These are phyloP conservation scores for Corylus avellana DNA, from an alignment of 306 rosid species.

Conservation along the genomic window DNA sequence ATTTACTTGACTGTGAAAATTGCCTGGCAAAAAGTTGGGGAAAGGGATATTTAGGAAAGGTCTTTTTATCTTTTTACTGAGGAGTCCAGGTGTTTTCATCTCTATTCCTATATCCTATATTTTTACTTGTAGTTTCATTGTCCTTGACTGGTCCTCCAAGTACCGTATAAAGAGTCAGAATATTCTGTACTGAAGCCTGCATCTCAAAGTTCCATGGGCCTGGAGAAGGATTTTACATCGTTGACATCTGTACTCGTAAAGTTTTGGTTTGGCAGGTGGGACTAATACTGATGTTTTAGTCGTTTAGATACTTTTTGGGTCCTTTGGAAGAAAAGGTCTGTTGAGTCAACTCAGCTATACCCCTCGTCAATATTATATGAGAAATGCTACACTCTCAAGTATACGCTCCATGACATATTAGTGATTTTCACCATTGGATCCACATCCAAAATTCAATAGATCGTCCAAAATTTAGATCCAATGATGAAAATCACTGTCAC, in stretches of 20 bases:
- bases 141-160: neutral
- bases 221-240: neutral
- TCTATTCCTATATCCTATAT: neutral
- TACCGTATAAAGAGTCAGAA: neutral
- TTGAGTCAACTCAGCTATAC: neutral
- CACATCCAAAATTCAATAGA: too few relatives aligned
- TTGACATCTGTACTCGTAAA: neutral
- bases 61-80: neutral
- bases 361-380: neutral
- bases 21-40: neutral
- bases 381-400: too few relatives aligned
- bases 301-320: neutral
- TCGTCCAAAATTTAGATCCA: too few relatives aligned
- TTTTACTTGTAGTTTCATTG: neutral
- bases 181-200: neutral
- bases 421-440: too few relatives aligned
- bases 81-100: neutral
- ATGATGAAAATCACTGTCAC: too few relatives aligned
- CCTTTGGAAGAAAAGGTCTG: neutral
- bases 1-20: neutral
- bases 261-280: neutral
- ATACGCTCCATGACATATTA: too few relatives aligned
- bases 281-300: neutral
- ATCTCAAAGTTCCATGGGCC: neutral
- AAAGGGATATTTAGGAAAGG: neutral